Conservation (phyloP, 2,329 filamentous ascomycete genomes). For the Ophiostoma tasmaniense region DNA sequence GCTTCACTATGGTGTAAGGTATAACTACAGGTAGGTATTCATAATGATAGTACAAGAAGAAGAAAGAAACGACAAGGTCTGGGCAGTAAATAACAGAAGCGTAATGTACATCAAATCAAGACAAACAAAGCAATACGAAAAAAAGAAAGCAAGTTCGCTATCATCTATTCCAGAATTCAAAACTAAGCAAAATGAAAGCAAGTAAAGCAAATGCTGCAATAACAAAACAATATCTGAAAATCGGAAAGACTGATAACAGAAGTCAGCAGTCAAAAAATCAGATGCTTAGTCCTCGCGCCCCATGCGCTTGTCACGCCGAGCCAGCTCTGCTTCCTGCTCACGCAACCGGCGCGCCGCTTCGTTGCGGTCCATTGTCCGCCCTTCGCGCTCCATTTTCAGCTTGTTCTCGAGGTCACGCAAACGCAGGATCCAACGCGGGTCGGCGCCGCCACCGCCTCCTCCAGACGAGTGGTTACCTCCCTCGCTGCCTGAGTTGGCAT, state of each 20-base stretch:
- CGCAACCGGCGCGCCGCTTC: constrained; percentile 74
- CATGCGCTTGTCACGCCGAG: constrained; percentile 18
- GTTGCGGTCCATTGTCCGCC: constrained; percentile 70
- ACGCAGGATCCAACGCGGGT: constrained; percentile 76
- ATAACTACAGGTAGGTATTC: not conserved
- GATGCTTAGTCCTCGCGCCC: constrained; percentile 5
- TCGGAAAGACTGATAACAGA: not conserved
- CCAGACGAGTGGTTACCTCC: constrained; percentile 27
- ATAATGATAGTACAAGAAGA: not conserved
- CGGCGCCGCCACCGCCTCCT: constrained; percentile 26
- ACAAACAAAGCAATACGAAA: not conserved
- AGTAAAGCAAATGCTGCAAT: not conserved
- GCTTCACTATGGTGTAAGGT: no score
- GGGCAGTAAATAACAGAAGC: not conserved
- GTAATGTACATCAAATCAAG: not conserved
- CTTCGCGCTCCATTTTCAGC: constrained; percentile 84
- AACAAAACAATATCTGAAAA: constrained; percentile 1
- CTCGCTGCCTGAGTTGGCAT: constrained; percentile 18
- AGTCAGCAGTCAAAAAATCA: not conserved
- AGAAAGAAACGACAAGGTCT: not conserved
- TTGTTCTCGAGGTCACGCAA: constrained; percentile 81
- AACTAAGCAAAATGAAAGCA: not conserved
- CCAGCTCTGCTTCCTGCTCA: constrained; percentile 35
- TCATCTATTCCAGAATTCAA: not conserved
- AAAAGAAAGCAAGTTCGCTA: not conserved